Evolutionary conservation across 164 flowering plant species (phyloP).

Genomic region (Chloranthus sessilifolius): DNA sequence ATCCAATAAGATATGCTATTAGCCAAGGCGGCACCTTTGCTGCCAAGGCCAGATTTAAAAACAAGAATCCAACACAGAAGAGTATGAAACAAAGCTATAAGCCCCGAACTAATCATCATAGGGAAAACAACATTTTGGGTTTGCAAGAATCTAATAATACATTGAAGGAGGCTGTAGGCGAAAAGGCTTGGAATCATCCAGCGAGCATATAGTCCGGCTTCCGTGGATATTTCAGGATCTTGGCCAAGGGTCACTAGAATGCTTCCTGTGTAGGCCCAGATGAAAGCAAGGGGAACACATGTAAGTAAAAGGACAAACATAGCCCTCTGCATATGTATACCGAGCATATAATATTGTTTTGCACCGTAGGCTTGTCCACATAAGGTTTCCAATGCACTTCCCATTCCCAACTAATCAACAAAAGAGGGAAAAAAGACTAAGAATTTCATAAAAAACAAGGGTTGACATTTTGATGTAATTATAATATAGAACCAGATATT

Average conservation of each 20-base stretch:
- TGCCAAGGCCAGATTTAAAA: slow-evolving; percentile 19
- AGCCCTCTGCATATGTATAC: slow-evolving; percentile 21
- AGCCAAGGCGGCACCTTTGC: slow-evolving; percentile 20
- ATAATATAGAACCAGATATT: too few relatives aligned
- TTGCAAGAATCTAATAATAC: slow-evolving; percentile 15
- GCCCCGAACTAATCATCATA: slow-evolving; percentile 18
- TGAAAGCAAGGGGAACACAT: slow-evolving; percentile 18
- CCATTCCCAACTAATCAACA: slow-evolving; percentile 36
- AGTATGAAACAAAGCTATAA: slow-evolving; percentile 14
- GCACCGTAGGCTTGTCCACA: slow-evolving; percentile 26
- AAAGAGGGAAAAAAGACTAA: too few relatives aligned
- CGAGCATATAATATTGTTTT: slow-evolving; percentile 21
- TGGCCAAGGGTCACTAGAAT: slow-evolving; percentile 17
- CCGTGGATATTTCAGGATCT: slow-evolving; percentile 18
- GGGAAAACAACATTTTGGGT: slow-evolving; percentile 19
- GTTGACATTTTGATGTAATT: too few relatives aligned
- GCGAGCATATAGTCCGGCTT: slow-evolving; percentile 16
- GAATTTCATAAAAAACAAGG: too few relatives aligned
- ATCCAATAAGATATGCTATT: slow-evolving; percentile 23
- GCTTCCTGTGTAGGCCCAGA: slow-evolving; percentile 19
- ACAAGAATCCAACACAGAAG: slow-evolving; percentile 22
- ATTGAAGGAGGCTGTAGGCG: slow-evolving; percentile 20
- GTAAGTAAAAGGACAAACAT: slow-evolving; percentile 11
- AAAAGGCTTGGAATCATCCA: slow-evolving; percentile 28
- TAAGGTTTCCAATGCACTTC: slow-evolving; percentile 31